Evolutionary conservation across 1,284 basidiomycete species (phyloP).

Genomic region (Testicularia cyperi): DNA sequence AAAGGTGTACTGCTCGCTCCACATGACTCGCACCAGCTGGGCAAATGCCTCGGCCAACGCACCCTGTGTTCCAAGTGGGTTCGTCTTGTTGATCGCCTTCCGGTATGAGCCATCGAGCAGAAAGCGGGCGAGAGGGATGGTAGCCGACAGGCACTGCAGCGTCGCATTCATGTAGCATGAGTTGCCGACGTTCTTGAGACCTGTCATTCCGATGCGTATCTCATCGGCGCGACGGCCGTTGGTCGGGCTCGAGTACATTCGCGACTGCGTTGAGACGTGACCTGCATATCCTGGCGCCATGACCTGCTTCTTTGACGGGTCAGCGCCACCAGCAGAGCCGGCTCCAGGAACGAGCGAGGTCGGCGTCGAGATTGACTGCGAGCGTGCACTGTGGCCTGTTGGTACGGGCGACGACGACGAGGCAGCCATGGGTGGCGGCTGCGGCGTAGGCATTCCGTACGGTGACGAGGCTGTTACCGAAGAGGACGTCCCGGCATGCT

Average conservation of each 20-base stretch:
- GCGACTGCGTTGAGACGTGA: constrained; percentile 21
- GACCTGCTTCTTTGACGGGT: constrained; percentile 31
- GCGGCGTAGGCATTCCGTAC: constrained; percentile 25
- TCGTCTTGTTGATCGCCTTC: constrained; percentile 80
- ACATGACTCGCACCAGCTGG: constrained; percentile 79
- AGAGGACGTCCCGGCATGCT: not conserved
- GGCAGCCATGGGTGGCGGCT: constrained; percentile 33
- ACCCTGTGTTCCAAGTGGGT: constrained; percentile 86
- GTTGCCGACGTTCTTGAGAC: constrained; percentile 58
- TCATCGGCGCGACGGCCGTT: constrained; percentile 29
- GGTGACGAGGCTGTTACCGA: no score
- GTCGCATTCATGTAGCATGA: constrained; percentile 61
- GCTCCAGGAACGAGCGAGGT: constrained; percentile 9
- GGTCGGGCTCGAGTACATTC: constrained; percentile 24
- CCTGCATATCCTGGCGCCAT: constrained; percentile 33
- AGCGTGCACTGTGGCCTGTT: constrained; percentile 6
- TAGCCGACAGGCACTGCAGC: constrained; percentile 57
- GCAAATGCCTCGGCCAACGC: constrained; percentile 80
- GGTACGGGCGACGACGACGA: constrained; percentile 20
- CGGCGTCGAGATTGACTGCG: constrained; percentile 5
- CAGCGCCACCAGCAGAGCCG: constrained; percentile 24
- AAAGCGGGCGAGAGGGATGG: constrained; percentile 52
- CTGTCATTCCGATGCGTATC: constrained; percentile 54
- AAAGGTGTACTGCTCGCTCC: constrained; percentile 81
- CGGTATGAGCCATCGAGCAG: constrained; percentile 72